A percentile compares a stretch with the other conserved stretches of the same genome.
These are phyloP conservation scores for Xylaria sp. DNA, from an alignment of 2,329 filamentous ascomycete genomes.

Conservation along the genomic window DNA sequence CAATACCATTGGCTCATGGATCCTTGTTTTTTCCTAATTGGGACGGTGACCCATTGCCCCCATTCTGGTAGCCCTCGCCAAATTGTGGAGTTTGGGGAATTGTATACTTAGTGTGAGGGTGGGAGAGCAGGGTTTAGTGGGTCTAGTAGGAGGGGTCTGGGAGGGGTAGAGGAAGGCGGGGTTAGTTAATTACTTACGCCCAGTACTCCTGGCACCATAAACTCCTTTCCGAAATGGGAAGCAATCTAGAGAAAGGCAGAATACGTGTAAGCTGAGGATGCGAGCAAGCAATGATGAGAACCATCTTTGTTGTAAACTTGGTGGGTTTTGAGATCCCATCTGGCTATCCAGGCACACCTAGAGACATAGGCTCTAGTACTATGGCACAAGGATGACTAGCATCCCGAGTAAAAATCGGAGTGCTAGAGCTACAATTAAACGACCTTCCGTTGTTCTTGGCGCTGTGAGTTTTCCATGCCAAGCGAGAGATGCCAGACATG, in stretches of 20 bases:
- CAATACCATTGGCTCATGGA: conserved; percentile 22
- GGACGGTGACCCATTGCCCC: conserved; percentile 7
- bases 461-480: background rate
- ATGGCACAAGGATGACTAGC: too few relatives aligned
- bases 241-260: too few relatives aligned
- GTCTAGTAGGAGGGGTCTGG: background rate
- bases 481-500: background rate
- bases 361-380: background rate
- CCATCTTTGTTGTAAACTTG: too few relatives aligned
- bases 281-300: too few relatives aligned
- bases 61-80: background rate
- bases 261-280: too few relatives aligned
- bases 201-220: too few relatives aligned
- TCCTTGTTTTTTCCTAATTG: conserved; percentile 33
- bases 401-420: too few relatives aligned
- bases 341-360: background rate
- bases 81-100: conserved; percentile 5
- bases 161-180: background rate
- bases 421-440: background rate
- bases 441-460: background rate
- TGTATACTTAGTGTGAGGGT: background rate
- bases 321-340: too few relatives aligned
- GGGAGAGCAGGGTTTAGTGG: background rate
- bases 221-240: too few relatives aligned
- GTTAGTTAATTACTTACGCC: background rate